phyloP scores from a whole-genome alignment of 1,139 yeast genomes.

The Petasospora fabianii region DNA sequence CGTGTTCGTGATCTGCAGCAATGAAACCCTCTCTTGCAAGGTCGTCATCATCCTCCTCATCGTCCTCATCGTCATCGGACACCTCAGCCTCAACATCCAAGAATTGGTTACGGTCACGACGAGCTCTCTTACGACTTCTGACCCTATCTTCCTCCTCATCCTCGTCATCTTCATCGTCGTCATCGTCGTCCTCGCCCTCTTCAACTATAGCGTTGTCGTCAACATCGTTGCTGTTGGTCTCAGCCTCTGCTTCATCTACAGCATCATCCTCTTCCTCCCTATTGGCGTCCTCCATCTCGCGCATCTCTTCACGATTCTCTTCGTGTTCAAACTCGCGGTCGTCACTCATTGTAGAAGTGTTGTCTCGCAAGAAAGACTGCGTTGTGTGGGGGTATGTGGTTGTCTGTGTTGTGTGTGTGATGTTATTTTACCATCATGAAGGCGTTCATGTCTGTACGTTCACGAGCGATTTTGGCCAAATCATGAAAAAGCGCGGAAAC shows the following conservation, averaged over 20 bases:
- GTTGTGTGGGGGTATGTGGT: too few relatives aligned
- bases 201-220: slow-evolving; percentile 31
- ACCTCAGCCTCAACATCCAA: slow-evolving; percentile 99
- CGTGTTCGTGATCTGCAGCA: slow-evolving; percentile 63
- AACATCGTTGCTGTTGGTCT: slow-evolving; percentile 10
- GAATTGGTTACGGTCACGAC: slow-evolving; percentile 81
- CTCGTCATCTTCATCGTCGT: slow-evolving; percentile 54
- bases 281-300: slow-evolving; percentile 27
- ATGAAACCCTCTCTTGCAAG: slow-evolving; percentile 79
- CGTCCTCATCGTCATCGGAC: slow-evolving; percentile 96
- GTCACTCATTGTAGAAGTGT: too few relatives aligned
- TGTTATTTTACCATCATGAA: too few relatives aligned
- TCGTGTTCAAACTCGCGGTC: slow-evolving; percentile 29
- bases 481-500: background rate
- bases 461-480: background rate
- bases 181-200: slow-evolving; percentile 45
- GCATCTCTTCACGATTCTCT: slow-evolving; percentile 30
- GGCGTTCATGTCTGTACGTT: too few relatives aligned
- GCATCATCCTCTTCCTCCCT: slow-evolving; percentile 29
- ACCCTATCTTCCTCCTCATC: slow-evolving; percentile 60
- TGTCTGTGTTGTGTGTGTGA: too few relatives aligned
- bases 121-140: slow-evolving; percentile 51
- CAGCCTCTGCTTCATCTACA: slow-evolving; percentile 13
- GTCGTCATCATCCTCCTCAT: slow-evolving; percentile 90
- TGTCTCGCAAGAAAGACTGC: too few relatives aligned